Evolutionary conservation across 2,329 filamentous ascomycete species (phyloP).

Genomic region (Epichloe aotearoae): DNA sequence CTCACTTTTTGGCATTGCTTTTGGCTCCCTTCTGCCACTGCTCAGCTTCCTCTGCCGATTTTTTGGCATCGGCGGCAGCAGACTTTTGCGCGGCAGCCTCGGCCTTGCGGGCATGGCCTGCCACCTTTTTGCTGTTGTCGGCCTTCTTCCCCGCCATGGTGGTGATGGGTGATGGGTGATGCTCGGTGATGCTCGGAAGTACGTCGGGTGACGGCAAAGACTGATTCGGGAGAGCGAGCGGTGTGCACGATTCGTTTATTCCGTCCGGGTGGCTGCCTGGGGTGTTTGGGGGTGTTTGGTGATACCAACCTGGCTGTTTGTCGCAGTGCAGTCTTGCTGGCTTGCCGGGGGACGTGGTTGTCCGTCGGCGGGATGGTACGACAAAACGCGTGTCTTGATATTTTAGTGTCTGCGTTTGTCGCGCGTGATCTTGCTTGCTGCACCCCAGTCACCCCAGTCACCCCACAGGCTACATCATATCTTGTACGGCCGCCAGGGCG

Average conservation of each 20-base stretch:
- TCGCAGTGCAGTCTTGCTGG: background rate
- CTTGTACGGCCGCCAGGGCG: background rate
- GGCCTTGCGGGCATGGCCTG: constrained; percentile 85
- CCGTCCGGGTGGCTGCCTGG: constrained; percentile 1
- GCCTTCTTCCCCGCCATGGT: constrained; percentile 62
- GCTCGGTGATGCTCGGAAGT: constrained; percentile 4
- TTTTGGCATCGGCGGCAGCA: constrained; percentile 56
- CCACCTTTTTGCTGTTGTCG: constrained; percentile 79
- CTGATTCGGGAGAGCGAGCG: background rate
- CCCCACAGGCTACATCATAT: background rate
- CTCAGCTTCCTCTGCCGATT: constrained; percentile 52
- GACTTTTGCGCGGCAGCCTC: constrained; percentile 73
- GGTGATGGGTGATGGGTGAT: constrained; percentile 2
- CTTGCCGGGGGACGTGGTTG: background rate
- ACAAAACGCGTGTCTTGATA: background rate
- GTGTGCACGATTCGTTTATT: background rate
- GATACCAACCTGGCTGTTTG: constrained; percentile 1
- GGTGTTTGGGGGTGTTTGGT: background rate
- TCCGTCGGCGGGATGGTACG: background rate
- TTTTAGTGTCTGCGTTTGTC: background rate
- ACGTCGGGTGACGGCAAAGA: background rate
- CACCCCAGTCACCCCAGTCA: background rate
- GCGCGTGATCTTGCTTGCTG: background rate
- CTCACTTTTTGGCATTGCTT: constrained; percentile 74
- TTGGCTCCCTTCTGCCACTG: constrained; percentile 84